Conservation (phyloP, 2,329 filamentous ascomycete genomes). For the Trichoderma polysporum region DNA sequence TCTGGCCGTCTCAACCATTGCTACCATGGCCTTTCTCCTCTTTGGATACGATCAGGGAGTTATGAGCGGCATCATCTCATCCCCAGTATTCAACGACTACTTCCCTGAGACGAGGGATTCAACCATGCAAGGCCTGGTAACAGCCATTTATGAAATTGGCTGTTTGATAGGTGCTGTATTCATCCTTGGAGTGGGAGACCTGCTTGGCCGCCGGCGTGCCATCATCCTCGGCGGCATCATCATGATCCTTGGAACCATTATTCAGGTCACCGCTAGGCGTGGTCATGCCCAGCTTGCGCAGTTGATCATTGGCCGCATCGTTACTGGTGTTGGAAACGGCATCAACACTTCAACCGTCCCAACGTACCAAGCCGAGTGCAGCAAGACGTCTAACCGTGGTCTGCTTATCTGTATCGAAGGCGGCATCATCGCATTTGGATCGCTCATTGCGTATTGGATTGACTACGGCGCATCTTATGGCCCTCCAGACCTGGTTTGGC, state of each 20-base stretch:
- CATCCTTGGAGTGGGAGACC: slow-evolving; percentile 54
- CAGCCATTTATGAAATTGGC: slow-evolving; percentile 53
- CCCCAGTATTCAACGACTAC: slow-evolving; percentile 48
- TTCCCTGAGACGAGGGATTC: slow-evolving; percentile 47
- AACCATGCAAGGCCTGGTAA: slow-evolving; percentile 48
- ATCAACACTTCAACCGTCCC: slow-evolving; percentile 54
- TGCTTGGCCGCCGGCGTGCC: slow-evolving; percentile 50
- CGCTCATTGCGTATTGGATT: slow-evolving; percentile 47
- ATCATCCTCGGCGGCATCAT: slow-evolving; percentile 57
- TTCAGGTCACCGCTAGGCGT: slow-evolving; percentile 51
- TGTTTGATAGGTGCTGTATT: slow-evolving; percentile 53
- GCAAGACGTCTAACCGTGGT: slow-evolving; percentile 51
- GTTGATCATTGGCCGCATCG: slow-evolving; percentile 50
- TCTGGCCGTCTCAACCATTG: slow-evolving; percentile 59
- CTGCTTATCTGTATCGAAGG: slow-evolving; percentile 54
- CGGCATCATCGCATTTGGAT: slow-evolving; percentile 42
- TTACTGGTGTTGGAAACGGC: slow-evolving; percentile 55
- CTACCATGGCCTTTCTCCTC: slow-evolving; percentile 63
- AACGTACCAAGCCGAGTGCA: slow-evolving; percentile 57
- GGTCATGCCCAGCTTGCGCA: slow-evolving; percentile 43
- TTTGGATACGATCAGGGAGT: slow-evolving; percentile 58
- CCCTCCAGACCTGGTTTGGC: slow-evolving; percentile 48
- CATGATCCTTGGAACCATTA: slow-evolving; percentile 60
- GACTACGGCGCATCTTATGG: slow-evolving; percentile 45
- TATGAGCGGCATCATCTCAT: slow-evolving; percentile 55